Evolutionary conservation across 805 yeast species (phyloP).

Genomic region (Pachysolen tannophilus): DNA sequence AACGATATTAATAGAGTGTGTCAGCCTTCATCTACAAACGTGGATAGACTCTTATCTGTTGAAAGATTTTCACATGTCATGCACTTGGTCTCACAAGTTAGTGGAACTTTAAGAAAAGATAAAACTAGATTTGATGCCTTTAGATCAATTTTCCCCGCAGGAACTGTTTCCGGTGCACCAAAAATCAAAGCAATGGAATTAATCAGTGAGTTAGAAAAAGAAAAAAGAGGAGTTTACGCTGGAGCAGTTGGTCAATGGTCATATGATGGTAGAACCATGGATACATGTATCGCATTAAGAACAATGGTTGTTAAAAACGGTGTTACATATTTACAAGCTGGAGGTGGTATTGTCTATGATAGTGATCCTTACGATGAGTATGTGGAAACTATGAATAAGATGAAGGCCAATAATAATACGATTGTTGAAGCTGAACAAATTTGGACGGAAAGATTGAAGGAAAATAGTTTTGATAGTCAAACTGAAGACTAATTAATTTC

Average conservation of each 20-base stretch:
- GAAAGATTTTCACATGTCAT: constrained; percentile 95
- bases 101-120: constrained; percentile 79
- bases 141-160: constrained; percentile 97
- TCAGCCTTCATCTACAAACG: constrained; percentile 73
- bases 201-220: constrained; percentile 81
- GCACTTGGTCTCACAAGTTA: constrained; percentile 92
- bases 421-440: constrained; percentile 85
- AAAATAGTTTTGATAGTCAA: constrained; percentile 18
- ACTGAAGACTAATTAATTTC: constrained; percentile 12
- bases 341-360: constrained; percentile 97
- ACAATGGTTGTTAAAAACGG: constrained; percentile 95
- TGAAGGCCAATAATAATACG: constrained; percentile 87
- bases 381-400: constrained; percentile 93
- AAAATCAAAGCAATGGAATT: constrained; percentile 95
- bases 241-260: constrained; percentile 99
- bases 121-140: constrained; percentile 94
- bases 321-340: constrained; percentile 90
- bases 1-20: constrained; percentile 96
- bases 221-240: constrained; percentile 94
- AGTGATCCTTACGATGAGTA: constrained; percentile 95
- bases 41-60: constrained; percentile 81
- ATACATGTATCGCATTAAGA: constrained; percentile 94
- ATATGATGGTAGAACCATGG: constrained; percentile 90
- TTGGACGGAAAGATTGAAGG: constrained; percentile 46
- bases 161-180: constrained; percentile 98